phyloP scores from a whole-genome alignment of 140 eudicot genomes.

The Bidens hawaiensis region DNA sequence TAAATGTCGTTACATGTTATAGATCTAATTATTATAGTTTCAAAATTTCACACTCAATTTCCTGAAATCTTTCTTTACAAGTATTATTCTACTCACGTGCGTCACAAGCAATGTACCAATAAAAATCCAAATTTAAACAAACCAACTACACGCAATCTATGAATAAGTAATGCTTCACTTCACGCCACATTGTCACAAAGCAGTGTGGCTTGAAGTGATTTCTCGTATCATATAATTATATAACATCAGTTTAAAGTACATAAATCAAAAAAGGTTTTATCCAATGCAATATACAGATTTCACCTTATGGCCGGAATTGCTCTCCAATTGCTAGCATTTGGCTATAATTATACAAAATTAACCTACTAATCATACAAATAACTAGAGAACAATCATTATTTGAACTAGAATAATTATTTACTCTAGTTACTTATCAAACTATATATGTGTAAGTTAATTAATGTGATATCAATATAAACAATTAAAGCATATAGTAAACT shows the following conservation, averaged over 20 bases:
- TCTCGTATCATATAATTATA: neutral
- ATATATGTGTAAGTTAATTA: too few relatives aligned
- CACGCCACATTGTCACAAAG: neutral
- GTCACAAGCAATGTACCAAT: neutral
- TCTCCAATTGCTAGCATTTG: too few relatives aligned
- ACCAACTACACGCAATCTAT: neutral
- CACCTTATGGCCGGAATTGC: too few relatives aligned
- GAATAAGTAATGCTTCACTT: neutral
- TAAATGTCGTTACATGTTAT: too few relatives aligned
- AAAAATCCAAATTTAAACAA: constrained; percentile 4
- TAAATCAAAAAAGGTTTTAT: neutral
- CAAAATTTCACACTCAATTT: neutral
- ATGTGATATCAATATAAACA: too few relatives aligned
- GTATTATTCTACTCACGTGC: neutral
- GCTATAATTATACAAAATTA: too few relatives aligned
- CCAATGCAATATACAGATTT: constrained; percentile 7
- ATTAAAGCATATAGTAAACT: too few relatives aligned
- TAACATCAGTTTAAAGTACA: neutral
- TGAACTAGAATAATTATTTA: too few relatives aligned
- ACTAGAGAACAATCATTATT: too few relatives aligned
- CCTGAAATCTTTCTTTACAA: constrained; percentile 1
- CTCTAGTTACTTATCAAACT: too few relatives aligned
- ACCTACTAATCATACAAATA: too few relatives aligned
- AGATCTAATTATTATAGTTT: neutral
- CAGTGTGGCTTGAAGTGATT: neutral